Evolutionary conservation across 192 early-diverging fungal species (phyloP).

Genomic region (Allomyces arbusculus): DNA sequence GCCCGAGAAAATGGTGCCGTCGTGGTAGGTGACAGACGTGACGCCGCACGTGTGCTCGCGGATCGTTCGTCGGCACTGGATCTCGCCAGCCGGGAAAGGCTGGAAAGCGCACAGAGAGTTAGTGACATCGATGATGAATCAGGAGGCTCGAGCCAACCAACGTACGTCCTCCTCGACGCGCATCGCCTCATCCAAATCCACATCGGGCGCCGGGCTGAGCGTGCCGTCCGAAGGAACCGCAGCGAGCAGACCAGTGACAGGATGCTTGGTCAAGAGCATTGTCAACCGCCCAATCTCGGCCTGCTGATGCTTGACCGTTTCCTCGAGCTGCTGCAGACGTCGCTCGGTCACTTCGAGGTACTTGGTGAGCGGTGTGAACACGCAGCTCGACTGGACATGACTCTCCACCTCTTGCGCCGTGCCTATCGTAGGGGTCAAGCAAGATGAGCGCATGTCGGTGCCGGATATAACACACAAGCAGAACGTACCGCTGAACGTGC

Average conservation of each 20-base stretch:
- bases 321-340: constrained; percentile 15
- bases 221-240: too few relatives aligned
- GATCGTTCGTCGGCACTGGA: constrained; percentile 31
- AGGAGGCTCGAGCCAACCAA: too few relatives aligned
- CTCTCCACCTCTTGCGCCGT: constrained; percentile 14
- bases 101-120: neutral
- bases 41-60: constrained; percentile 26
- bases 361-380: constrained; percentile 24
- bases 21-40: constrained; percentile 24
- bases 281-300: constrained; percentile 6
- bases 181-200: too few relatives aligned
- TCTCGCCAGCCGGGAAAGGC: constrained; percentile 26
- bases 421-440: constrained; percentile 6
- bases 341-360: constrained; percentile 23
- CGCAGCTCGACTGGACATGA: constrained; percentile 23
- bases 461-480: neutral
- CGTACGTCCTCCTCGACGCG: too few relatives aligned
- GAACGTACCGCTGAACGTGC: constrained; percentile 20
- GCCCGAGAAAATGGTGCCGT: constrained; percentile 28
- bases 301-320: constrained; percentile 10
- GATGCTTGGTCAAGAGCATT: constrained; percentile 4
- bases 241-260: too few relatives aligned
- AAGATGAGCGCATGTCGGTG: too few relatives aligned
- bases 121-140: too few relatives aligned
- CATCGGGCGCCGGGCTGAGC: too few relatives aligned